Evolutionary conservation across 257 asterid species (phyloP).

Genomic region (Plantago major): DNA sequence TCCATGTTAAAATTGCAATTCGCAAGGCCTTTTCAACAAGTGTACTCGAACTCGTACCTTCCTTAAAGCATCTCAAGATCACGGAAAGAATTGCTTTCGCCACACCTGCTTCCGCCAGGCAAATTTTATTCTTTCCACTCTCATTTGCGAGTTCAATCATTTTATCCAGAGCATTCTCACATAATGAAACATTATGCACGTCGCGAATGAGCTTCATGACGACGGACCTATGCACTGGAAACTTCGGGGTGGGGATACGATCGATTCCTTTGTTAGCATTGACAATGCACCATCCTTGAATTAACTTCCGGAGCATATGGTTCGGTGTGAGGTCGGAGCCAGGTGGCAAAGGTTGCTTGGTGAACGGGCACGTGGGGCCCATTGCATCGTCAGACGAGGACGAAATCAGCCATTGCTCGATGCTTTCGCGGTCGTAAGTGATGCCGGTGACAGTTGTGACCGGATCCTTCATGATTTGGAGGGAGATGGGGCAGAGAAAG

Average conservation of each 20-base stretch:
- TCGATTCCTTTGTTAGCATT: conserved; percentile 23
- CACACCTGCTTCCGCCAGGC: conserved; percentile 35
- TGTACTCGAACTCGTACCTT: neutral
- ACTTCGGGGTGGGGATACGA: conserved; percentile 31
- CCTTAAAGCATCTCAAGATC: conserved; percentile 32
- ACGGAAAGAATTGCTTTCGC: conserved; percentile 19
- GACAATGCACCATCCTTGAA: conserved; percentile 46
- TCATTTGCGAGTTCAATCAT: conserved; percentile 35
- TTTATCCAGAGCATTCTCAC: conserved; percentile 28
- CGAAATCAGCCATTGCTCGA: conserved; percentile 44
- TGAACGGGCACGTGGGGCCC: conserved; percentile 53
- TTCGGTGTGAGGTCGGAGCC: conserved; percentile 48
- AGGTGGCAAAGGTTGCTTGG: conserved; percentile 36
- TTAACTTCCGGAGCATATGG: conserved; percentile 50
- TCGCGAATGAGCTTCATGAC: conserved; percentile 28
- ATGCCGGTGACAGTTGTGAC: conserved; percentile 56
- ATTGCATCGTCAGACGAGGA: neutral
- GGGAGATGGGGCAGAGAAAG: conserved; percentile 62
- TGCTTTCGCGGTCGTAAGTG: conserved; percentile 61
- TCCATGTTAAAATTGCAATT: conserved; percentile 49
- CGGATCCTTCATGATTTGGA: conserved; percentile 66
- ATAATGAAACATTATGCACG: conserved; percentile 20
- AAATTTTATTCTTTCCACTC: conserved; percentile 27
- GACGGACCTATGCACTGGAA: conserved; percentile 21
- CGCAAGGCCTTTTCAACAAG: conserved; percentile 47